Evolutionary conservation across 306 rosid genomes (phyloP), one percentile per base, ranked within the genome.

Genomic region (Glycine soja): DNA sequence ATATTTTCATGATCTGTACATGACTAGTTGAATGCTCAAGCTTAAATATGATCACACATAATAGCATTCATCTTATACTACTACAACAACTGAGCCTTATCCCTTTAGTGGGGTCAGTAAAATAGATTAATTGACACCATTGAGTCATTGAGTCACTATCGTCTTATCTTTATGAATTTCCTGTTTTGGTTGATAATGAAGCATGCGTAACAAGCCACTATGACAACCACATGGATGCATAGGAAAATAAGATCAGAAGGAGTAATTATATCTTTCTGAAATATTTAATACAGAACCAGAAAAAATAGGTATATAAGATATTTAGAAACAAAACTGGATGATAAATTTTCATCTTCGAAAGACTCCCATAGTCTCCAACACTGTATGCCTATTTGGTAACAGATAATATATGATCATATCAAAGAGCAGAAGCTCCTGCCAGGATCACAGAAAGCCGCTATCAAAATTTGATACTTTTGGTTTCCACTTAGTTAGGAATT

Each of bases 361-460:
- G 75, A 72, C 48, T 76, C n/a, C 74, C 52, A 38, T 38, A 24
- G 63, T 77, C 46, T 65, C 34, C 16, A 70, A 57, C 48, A n/a
- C 9, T 13, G 45, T 57, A n/a, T 47, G 43, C 65, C 70, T 47
- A 78, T 43, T 63, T 36, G 45, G 47, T 45, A 63, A 74, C 40
- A 5, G 72, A 70, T 19, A 80, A 65, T 76, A 53, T 56, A 24
- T 19, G 71, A 76, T 48, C 7, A 4, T 3, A 48, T 15, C 50
- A 48, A 50, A 59, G 77, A 51, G n/a, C 9, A 9, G 59, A 78
- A 16, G 54, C 88, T 85, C 66, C 63, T 45, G 66, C 75, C 66
- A 13, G 47, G 74, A 72, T 24, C 47, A 19, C 76, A 18, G 59
- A 8, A 6, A 47, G 59, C 8, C 64, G 54, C n/a, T 62, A n/a